phyloP scores from a whole-genome alignment of 352 stramenopile species.

The Globisporangium splendens region DNA sequence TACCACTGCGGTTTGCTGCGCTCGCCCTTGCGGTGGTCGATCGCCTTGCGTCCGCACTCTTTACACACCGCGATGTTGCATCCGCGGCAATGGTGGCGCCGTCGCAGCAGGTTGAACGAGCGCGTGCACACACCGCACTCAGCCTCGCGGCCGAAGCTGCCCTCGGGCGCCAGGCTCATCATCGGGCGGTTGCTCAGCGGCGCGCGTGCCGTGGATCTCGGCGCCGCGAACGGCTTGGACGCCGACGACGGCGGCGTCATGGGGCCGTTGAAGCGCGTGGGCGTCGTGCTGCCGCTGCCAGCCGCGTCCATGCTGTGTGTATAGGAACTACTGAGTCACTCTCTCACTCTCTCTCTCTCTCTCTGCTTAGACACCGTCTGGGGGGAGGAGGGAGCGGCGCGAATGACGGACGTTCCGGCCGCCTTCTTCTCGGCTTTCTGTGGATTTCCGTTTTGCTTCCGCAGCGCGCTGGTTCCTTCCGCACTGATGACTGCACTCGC shows the following conservation, averaged over 20 bases:
- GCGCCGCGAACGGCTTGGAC: slow-evolving; percentile 1
- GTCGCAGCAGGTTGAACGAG: slow-evolving; percentile 77
- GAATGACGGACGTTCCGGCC: not conserved
- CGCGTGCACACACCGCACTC: slow-evolving; percentile 72
- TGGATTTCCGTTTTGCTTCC: not conserved
- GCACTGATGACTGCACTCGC: not conserved
- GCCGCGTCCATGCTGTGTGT: too few relatives aligned
- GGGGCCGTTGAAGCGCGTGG: slow-evolving; percentile 10
- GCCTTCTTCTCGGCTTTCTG: not conserved
- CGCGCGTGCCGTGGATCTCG: slow-evolving; percentile 13
- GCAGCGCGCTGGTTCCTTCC: not conserved
- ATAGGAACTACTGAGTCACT: too few relatives aligned
- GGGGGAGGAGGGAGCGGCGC: too few relatives aligned
- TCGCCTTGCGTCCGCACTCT: slow-evolving; percentile 74
- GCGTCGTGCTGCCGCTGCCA: slow-evolving; percentile 7
- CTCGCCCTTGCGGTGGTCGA: slow-evolving; percentile 58
- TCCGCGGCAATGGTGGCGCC: slow-evolving; percentile 79
- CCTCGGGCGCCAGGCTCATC: slow-evolving; percentile 36
- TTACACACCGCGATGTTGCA: slow-evolving; percentile 85
- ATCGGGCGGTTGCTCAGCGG: slow-evolving; percentile 24
- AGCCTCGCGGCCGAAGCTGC: slow-evolving; percentile 67
- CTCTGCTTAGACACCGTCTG: too few relatives aligned
- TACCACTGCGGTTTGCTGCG: slow-evolving; percentile 73
- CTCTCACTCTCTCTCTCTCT: too few relatives aligned
- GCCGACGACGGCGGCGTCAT: slow-evolving; percentile 10